Conservation (phyloP, 371 early-diverging fungal genomes). For the Mortierella sp. region DNA sequence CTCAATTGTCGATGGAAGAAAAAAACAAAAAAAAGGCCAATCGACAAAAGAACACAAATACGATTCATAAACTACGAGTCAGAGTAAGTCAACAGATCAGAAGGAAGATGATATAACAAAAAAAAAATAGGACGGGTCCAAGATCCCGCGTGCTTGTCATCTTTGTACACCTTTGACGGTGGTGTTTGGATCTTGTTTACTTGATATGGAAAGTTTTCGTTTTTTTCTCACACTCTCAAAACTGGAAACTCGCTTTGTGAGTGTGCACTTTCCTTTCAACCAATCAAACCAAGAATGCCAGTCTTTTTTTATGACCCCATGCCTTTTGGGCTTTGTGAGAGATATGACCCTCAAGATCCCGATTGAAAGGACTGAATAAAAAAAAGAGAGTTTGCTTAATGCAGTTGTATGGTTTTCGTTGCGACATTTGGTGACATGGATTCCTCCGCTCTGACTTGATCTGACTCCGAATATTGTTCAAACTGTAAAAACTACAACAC, state of each 20-base stretch:
- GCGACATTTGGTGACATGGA: not conserved
- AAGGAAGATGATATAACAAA: not conserved
- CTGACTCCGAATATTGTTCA: conserved; percentile 1
- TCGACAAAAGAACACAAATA: not conserved
- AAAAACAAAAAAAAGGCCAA: not conserved
- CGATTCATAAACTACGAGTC: not conserved
- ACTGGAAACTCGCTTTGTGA: not conserved
- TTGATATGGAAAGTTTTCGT: not conserved
- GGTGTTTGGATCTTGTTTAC: no score
- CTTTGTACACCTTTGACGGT: no score
- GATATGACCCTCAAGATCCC: no score
- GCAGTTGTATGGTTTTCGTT: no score
- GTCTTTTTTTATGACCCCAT: no score
- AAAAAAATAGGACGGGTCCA: not conserved
- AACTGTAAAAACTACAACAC: conserved; percentile 2
- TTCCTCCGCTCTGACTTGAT: not conserved
- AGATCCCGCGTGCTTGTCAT: not conserved
- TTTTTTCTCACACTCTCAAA: not conserved
- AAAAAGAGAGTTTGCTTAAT: no score
- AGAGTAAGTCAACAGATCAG: not conserved
- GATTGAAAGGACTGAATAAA: no score
- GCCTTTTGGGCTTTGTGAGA: no score
- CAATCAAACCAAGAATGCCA: no score
- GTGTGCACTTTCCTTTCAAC: no score
- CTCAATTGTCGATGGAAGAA: not conserved